phyloP scores from a whole-genome alignment of 2,329 filamentous ascomycete species.

The Xenoacremonium recifei region DNA sequence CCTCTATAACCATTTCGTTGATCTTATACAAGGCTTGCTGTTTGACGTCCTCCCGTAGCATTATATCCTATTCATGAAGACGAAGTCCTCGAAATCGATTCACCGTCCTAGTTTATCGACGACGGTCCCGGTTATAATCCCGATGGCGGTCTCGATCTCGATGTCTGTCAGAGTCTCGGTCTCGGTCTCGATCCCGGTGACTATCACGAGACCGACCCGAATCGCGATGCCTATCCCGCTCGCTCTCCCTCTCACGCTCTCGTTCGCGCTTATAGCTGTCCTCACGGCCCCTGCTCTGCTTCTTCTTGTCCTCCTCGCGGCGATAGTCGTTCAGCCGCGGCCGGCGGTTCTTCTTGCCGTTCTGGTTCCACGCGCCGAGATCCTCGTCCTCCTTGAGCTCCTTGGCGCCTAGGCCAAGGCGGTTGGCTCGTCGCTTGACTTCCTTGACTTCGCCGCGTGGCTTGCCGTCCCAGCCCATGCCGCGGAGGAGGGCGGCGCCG shows the following conservation, averaged over 20 bases:
- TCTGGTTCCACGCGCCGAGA: conserved; percentile 77
- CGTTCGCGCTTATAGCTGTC: conserved; percentile 47
- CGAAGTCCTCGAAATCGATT: too few species aligned
- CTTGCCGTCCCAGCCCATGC: conserved; percentile 91
- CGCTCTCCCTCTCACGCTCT: conserved; percentile 35
- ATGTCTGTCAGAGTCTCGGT: conserved; percentile 16
- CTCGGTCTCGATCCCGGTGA: conserved; percentile 22
- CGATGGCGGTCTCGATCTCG: conserved; percentile 21
- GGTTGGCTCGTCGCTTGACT: conserved; percentile 71
- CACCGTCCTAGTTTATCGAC: too few species aligned
- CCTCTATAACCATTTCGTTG: too few species aligned
- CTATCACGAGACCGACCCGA: conserved; percentile 33
- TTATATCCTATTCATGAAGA: too few species aligned
- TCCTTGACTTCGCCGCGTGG: conserved; percentile 56
- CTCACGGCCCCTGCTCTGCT: conserved; percentile 40
- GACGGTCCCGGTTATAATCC: too few species aligned
- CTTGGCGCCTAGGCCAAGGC: conserved; percentile 87
- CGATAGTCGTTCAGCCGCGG: conserved; percentile 52
- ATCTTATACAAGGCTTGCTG: too few species aligned
- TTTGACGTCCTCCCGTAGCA: too few species aligned
- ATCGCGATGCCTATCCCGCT: conserved; percentile 34
- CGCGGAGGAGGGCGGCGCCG: conserved; percentile 81
- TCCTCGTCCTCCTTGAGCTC: conserved; percentile 71
- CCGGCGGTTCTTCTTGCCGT: conserved; percentile 47
- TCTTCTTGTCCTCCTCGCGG: conserved; percentile 42